Percentiles rank a stretch among this genome's conserved stretches.
phyloP scores from a whole-genome alignment of 805 yeast species.

The Ogataea nitratoaversa region DNA sequence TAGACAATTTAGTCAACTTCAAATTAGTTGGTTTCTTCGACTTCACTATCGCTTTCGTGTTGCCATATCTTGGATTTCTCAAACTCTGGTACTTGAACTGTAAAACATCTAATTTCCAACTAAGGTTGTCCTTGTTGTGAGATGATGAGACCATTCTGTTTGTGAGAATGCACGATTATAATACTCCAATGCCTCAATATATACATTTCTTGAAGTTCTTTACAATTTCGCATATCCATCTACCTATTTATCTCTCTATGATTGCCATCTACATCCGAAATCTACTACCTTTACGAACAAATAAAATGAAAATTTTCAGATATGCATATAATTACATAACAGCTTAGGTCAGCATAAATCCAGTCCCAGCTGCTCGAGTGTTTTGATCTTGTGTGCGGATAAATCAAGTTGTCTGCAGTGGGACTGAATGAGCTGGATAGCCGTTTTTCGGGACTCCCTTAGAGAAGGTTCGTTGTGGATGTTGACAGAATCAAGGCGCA shows the following conservation, averaged over 20 bases:
- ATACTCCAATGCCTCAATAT: no score
- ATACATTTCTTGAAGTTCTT: no score
- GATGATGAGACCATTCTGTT: no score
- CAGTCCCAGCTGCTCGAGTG: conserved; percentile 12
- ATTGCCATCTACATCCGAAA: no score
- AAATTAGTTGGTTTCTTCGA: conserved; percentile 39
- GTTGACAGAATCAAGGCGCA: conserved; percentile 59
- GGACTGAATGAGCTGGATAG: conserved; percentile 56
- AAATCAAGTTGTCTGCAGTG: conserved; percentile 52
- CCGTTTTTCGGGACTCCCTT: conserved; percentile 54
- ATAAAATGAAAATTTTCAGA: not conserved
- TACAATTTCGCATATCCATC: no score
- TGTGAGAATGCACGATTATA: no score
- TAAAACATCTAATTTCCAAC: conserved; percentile 54
- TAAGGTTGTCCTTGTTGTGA: conserved; percentile 34
- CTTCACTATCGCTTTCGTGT: conserved; percentile 42
- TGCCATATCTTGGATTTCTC: conserved; percentile 45
- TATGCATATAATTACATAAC: not conserved
- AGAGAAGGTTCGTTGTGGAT: conserved; percentile 44
- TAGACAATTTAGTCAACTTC: conserved; percentile 31
- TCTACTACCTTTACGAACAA: no score
- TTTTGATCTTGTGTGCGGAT: conserved; percentile 18
- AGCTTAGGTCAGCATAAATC: no score
- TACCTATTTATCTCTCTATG: no score
- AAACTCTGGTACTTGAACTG: conserved; percentile 44